phyloP scores from a whole-genome alignment of 768 basidiomycete genomes.

The Glaciozyma antarctica region DNA sequence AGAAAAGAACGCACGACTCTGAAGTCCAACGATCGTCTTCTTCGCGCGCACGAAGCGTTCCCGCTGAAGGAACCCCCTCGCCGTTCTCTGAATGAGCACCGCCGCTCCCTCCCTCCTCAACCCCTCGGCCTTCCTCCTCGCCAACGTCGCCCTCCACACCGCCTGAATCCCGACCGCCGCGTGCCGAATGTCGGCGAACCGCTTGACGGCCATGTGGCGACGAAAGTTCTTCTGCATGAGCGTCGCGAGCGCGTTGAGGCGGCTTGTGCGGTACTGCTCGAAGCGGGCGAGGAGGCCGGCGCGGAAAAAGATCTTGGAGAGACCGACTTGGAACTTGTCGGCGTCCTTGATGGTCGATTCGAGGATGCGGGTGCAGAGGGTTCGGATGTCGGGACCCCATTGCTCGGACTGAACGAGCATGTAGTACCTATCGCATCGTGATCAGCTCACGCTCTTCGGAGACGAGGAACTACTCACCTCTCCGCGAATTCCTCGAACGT shows the following conservation, averaged over 20 bases:
- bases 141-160: conserved; percentile 85
- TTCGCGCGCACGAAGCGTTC: conserved; percentile 57
- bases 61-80: conserved; percentile 65
- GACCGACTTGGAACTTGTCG: conserved; percentile 93
- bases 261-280: conserved; percentile 77
- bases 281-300: conserved; percentile 96
- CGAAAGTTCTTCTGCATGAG: conserved; percentile 97
- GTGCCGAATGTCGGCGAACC: conserved; percentile 58
- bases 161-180: conserved; percentile 81
- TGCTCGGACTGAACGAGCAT: conserved; percentile 81
- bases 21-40: conserved; percentile 59
- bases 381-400: conserved; percentile 75
- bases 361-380: conserved; percentile 74
- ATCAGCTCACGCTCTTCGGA: not conserved
- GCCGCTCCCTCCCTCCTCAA: conserved; percentile 69
- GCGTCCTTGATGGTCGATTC: conserved; percentile 78
- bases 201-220: conserved; percentile 69
- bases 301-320: conserved; percentile 98
- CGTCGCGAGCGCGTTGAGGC: conserved; percentile 82
- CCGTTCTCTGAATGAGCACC: conserved; percentile 60
- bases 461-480: conserved; percentile 50
- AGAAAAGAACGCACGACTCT: conserved; percentile 60
- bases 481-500: conserved; percentile 98
- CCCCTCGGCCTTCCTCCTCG: conserved; percentile 57
- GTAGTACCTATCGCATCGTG: conserved; percentile 60